These are phyloP conservation scores for Rhodotorula graminis DNA, from an alignment of 768 basidiomycete genomes.

Conservation along the genomic window DNA sequence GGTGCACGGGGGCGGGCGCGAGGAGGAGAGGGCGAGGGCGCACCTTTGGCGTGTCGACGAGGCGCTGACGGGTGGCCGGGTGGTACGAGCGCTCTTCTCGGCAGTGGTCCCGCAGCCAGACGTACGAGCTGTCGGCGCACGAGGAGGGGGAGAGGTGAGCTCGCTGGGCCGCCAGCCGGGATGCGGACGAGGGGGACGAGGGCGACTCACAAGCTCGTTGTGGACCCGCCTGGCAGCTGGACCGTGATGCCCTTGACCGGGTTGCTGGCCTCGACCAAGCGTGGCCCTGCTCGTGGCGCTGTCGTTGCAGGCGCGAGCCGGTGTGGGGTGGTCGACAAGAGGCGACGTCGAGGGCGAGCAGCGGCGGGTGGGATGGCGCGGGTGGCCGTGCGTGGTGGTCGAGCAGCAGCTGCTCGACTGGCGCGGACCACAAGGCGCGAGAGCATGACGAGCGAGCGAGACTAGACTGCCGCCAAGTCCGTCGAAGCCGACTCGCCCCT, in stretches of 20 bases:
- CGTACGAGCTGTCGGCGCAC: conserved; percentile 62
- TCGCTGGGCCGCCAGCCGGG: not conserved
- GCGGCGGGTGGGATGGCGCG: no score
- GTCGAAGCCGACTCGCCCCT: no score
- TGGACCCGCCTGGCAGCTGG: conserved; percentile 3
- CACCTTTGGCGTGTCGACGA: conserved; percentile 79
- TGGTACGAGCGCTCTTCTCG: conserved; percentile 83
- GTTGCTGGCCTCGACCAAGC: not conserved
- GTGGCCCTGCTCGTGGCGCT: not conserved
- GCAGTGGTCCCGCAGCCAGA: conserved; percentile 91
- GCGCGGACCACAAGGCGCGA: no score
- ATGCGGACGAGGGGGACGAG: not conserved
- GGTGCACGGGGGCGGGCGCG: no score
- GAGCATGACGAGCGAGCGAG: no score
- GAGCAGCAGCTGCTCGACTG: no score
- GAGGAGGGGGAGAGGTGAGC: no score
- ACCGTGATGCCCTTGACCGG: not conserved
- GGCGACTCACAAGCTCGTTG: conserved; percentile 16
- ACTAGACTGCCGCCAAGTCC: no score
- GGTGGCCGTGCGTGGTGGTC: no score
- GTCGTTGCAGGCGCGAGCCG: not conserved
- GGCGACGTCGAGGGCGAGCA: no score
- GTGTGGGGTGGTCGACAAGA: not conserved
- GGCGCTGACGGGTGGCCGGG: conserved; percentile 78
- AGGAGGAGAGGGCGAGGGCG: conserved; percentile 24